Evolutionary conservation across 192 early-diverging fungal species (phyloP).

Genomic region (Pilobolus umbonatus): DNA sequence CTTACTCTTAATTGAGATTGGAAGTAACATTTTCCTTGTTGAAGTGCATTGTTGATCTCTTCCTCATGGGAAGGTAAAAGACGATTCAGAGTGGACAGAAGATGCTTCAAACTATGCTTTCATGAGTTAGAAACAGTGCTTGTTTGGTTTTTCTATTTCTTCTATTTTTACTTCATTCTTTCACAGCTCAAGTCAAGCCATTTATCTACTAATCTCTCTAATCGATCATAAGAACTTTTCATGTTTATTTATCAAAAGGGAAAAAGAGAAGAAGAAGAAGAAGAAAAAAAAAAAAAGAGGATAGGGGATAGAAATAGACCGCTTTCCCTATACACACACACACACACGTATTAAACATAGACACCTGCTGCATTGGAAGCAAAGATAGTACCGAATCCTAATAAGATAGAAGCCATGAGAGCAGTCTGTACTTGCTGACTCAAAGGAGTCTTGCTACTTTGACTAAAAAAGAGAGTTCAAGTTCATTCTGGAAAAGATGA

Average conservation of each 20-base stretch:
- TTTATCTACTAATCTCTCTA: background rate
- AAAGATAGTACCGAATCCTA: conserved; percentile 37
- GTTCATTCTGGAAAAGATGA: background rate
- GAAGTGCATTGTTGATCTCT: background rate
- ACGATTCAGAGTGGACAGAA: background rate
- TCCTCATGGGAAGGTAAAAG: background rate
- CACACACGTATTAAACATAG: conserved; percentile 26
- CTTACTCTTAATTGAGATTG: background rate
- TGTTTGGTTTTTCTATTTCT: background rate
- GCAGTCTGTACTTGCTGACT: conserved; percentile 26
- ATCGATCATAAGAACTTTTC: background rate
- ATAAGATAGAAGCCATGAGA: conserved; percentile 30
- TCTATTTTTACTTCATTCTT: background rate
- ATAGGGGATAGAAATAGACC: background rate
- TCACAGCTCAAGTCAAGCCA: background rate
- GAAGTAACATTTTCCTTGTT: background rate
- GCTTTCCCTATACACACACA: no score
- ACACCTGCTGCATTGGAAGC: conserved; percentile 37
- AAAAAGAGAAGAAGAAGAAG: background rate
- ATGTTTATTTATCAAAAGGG: no score
- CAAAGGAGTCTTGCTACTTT: conserved; percentile 13
- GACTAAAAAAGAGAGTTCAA: background rate
- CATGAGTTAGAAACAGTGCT: background rate
- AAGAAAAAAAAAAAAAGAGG: conserved; percentile 1
- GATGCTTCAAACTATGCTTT: background rate